phyloP scores from a whole-genome alignment of 2,329 filamentous ascomycete genomes.

The Biscogniauxia mediterranea region DNA sequence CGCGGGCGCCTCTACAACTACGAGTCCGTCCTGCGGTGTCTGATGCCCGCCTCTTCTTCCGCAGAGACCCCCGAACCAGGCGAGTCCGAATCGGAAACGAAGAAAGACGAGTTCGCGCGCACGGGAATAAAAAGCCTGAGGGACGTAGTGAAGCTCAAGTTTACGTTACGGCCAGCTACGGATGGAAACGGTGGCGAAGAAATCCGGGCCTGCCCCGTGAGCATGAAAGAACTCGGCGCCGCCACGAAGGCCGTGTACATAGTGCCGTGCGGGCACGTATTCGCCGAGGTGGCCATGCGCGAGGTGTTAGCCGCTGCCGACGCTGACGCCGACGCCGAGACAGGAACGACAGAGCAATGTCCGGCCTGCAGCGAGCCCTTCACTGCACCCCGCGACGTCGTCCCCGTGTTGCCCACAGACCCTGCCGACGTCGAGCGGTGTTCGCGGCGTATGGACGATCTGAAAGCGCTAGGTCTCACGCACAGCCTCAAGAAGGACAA shows the following conservation, averaged over 20 bases:
- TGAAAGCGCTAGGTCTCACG: constrained; percentile 70
- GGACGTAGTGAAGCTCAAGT: constrained; percentile 84
- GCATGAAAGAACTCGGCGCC: constrained; percentile 80
- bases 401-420: constrained; percentile 75
- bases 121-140: constrained; percentile 74
- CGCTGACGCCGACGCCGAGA: constrained; percentile 14
- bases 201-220: constrained; percentile 81
- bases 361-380: constrained; percentile 77
- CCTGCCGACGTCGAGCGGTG: constrained; percentile 70
- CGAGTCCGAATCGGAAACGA: constrained; percentile 42
- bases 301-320: constrained; percentile 50
- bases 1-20: constrained; percentile 91
- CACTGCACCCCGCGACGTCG: constrained; percentile 64
- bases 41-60: constrained; percentile 56
- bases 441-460: constrained; percentile 61
- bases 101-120: constrained; percentile 40
- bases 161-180: constrained; percentile 40
- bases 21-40: constrained; percentile 72
- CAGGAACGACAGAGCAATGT: constrained; percentile 45
- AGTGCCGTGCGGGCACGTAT: constrained; percentile 93
- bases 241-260: constrained; percentile 80
- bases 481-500: constrained; percentile 87
- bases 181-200: constrained; percentile 41
- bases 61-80: constrained; percentile 48
- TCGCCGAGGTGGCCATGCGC: constrained; percentile 80